Conservation (phyloP, 139 green algal species). For the Asterochloris erici region DNA sequence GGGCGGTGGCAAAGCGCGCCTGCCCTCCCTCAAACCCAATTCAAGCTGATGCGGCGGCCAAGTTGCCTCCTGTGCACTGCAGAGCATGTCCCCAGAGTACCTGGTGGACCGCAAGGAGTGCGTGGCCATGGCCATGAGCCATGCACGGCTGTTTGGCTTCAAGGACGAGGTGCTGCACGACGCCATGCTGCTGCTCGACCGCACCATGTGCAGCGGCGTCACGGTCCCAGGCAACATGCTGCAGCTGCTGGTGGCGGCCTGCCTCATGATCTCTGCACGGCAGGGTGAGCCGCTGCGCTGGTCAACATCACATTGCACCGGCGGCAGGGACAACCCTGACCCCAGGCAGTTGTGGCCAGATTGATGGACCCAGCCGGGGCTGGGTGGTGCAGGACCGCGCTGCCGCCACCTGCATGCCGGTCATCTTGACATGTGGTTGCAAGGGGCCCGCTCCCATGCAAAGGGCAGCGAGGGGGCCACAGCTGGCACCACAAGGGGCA, state of each 20-base stretch:
- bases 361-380: too few species aligned
- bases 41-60: too few species aligned
- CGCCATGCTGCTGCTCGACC: slow-evolving; percentile 60
- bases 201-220: slow-evolving; percentile 38
- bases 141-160: slow-evolving; percentile 25
- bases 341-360: too few species aligned
- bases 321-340: too few species aligned
- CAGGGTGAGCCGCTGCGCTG: not conserved
- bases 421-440: too few species aligned
- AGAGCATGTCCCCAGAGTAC: slow-evolving; percentile 16
- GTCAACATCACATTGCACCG: not conserved
- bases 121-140: slow-evolving; percentile 11
- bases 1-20: too few species aligned
- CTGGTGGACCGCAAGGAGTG: slow-evolving; percentile 20
- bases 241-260: slow-evolving; percentile 4
- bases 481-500: too few species aligned
- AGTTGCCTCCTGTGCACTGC: not conserved
- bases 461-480: too few species aligned
- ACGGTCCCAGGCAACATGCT: not conserved
- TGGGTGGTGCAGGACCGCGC: too few species aligned
- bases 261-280: slow-evolving; percentile 15
- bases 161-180: slow-evolving; percentile 57
- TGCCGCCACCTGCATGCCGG: too few species aligned
- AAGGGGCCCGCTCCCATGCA: too few species aligned
- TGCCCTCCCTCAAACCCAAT: too few species aligned